phyloP scores from a whole-genome alignment of 192 early-diverging fungal genomes.

The Podila clonocystis region DNA sequence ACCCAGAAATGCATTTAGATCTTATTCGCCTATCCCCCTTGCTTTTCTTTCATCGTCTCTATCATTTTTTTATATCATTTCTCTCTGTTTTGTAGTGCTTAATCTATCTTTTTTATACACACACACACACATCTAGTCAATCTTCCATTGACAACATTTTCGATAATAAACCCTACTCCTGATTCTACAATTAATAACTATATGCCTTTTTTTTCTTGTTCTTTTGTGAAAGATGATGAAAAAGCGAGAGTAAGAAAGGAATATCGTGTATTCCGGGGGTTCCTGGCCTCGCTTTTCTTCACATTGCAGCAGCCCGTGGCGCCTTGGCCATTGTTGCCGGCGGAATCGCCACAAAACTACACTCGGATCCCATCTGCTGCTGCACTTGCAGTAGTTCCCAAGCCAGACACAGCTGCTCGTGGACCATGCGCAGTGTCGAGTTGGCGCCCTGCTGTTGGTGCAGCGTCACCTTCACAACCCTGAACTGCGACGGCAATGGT shows the following conservation, averaged over 20 bases:
- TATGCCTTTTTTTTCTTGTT: background rate
- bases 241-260: background rate
- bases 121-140: too few species aligned
- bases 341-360: constrained; percentile 4
- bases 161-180: too few species aligned
- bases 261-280: background rate
- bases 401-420: constrained; percentile 6
- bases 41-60: background rate
- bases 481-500: constrained; percentile 8
- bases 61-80: too few species aligned
- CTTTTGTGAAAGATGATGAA: background rate
- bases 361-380: constrained; percentile 1
- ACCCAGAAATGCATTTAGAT: background rate
- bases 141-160: too few species aligned
- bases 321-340: constrained; percentile 9
- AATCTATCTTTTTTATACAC: too few species aligned
- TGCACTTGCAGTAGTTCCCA: constrained; percentile 27
- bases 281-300: background rate
- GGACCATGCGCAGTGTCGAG: constrained; percentile 33
- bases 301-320: constrained; percentile 27
- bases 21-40: background rate
- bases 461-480: constrained; percentile 30
- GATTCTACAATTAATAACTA: too few species aligned
- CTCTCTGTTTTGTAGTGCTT: too few species aligned
- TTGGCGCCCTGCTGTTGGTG: constrained; percentile 48